Conservation (phyloP, 1,139 yeast species). For the Debaryomycetaceae sp. region DNA sequence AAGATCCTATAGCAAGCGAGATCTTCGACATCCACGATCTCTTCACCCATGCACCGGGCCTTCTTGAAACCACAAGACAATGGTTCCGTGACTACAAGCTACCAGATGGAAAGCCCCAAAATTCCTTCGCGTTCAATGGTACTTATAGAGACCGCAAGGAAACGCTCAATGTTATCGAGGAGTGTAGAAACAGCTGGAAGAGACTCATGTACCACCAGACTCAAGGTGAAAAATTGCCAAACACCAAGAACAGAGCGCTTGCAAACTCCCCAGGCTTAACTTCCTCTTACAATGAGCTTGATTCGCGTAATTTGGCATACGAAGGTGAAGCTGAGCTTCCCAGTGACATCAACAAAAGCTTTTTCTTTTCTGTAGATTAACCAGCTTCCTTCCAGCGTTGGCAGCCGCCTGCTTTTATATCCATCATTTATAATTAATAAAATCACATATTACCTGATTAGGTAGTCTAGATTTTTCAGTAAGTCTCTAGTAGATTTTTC, state of each 20-base stretch:
- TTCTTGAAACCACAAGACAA: constrained; percentile 76
- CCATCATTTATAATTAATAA: neutral
- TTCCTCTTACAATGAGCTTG: constrained; percentile 14
- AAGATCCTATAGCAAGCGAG: constrained; percentile 74
- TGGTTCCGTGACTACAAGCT: constrained; percentile 91
- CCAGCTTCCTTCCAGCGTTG: neutral
- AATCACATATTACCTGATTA: constrained; percentile 5
- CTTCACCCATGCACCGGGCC: constrained; percentile 71
- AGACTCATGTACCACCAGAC: constrained; percentile 53
- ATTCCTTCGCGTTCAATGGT: constrained; percentile 82
- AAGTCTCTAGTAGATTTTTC: constrained; percentile 1
- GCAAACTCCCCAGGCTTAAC: constrained; percentile 41
- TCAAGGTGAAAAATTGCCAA: constrained; percentile 48
- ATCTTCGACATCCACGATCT: constrained; percentile 76
- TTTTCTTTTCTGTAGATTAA: constrained; percentile 5
- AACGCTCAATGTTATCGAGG: constrained; percentile 68
- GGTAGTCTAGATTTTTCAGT: constrained; percentile 6
- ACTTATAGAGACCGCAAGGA: constrained; percentile 71
- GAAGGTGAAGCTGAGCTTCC: constrained; percentile 29
- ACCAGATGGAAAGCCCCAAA: constrained; percentile 88
- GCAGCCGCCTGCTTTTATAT: neutral
- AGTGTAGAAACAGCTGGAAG: constrained; percentile 74
- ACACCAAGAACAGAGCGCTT: constrained; percentile 57
- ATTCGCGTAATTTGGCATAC: constrained; percentile 14
- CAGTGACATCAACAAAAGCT: constrained; percentile 14